A percentile compares a stretch with the other conserved stretches of the same genome.
These are phyloP conservation scores for Hypoxylon sp. DNA, from an alignment of 2,329 filamentous ascomycete species.

Conservation along the genomic window DNA sequence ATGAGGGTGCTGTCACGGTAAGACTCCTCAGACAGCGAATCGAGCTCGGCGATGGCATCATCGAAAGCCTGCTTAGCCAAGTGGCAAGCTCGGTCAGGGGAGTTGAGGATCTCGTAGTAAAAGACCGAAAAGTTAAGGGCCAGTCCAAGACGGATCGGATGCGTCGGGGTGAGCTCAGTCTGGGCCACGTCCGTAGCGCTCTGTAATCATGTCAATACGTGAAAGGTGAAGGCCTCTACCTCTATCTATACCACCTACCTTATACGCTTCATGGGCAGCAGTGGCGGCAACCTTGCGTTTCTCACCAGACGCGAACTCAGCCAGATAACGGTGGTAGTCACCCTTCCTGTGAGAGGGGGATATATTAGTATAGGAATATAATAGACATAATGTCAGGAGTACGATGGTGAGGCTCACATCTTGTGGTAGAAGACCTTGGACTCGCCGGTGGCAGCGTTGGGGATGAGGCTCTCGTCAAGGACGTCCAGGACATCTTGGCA, in stretches of 20 bases:
- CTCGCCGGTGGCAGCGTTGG: constrained; percentile 94
- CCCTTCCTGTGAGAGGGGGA: constrained; percentile 74
- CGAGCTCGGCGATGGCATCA: constrained; percentile 97
- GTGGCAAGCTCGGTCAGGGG: constrained; percentile 95
- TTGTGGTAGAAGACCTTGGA: constrained; percentile 99
- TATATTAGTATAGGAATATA: constrained; percentile 11
- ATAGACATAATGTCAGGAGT: neutral
- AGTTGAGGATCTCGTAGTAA: constrained; percentile 99
- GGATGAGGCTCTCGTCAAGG: constrained; percentile 90
- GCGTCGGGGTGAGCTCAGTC: constrained; percentile 95
- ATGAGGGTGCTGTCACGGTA: constrained; percentile 99
- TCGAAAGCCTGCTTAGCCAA: constrained; percentile 99
- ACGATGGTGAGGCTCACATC: constrained; percentile 73
- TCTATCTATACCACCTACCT: constrained; percentile 67
- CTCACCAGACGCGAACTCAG: constrained; percentile 91
- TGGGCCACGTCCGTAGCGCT: constrained; percentile 98
- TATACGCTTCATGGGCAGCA: constrained; percentile 93
- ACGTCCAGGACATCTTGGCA: constrained; percentile 98
- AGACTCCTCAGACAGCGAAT: constrained; percentile 96
- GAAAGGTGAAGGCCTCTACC: neutral
- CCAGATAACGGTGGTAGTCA: constrained; percentile 95
- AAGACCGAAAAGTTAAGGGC: constrained; percentile 99
- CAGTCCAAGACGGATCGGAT: constrained; percentile 97
- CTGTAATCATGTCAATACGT: constrained; percentile 54
- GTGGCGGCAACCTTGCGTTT: constrained; percentile 90